A percentile compares a stretch with the other conserved stretches of the same genome.
phyloP scores from a whole-genome alignment of 805 yeast genomes.

The Wickerhamomyces queroliae region DNA sequence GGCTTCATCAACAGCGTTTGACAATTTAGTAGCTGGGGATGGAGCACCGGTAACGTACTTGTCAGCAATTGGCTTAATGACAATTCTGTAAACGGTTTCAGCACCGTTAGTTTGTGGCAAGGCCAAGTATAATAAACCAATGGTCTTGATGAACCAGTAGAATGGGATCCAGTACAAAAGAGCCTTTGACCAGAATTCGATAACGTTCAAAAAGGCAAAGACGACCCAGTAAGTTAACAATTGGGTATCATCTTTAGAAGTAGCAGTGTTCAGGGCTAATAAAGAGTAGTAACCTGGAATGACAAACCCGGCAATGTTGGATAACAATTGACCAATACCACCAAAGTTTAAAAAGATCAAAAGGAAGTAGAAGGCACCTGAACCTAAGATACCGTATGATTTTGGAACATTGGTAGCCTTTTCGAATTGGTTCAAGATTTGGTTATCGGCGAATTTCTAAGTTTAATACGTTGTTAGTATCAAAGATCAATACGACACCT shows the following conservation, averaged over 20 bases:
- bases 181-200: slow-evolving; percentile 94
- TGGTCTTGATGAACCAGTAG: slow-evolving; percentile 89
- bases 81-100: slow-evolving; percentile 51
- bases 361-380: slow-evolving; percentile 60
- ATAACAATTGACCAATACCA: slow-evolving; percentile 89
- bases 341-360: slow-evolving; percentile 86
- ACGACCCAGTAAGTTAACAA: slow-evolving; percentile 97
- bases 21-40: slow-evolving; percentile 19
- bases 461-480: slow-evolving; percentile 1
- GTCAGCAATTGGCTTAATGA: slow-evolving; percentile 62
- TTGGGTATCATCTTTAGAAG: slow-evolving; percentile 74
- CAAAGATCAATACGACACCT: too few relatives aligned
- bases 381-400: slow-evolving; percentile 74
- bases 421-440: slow-evolving; percentile 20
- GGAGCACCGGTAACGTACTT: slow-evolving; percentile 24
- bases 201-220: slow-evolving; percentile 83
- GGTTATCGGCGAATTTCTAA: slow-evolving; percentile 16
- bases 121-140: slow-evolving; percentile 81
- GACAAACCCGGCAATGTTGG: slow-evolving; percentile 88
- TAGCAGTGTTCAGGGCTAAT: slow-evolving; percentile 69
- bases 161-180: slow-evolving; percentile 95
- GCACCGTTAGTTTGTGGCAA: slow-evolving; percentile 91
- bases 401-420: slow-evolving; percentile 50
- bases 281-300: slow-evolving; percentile 88
- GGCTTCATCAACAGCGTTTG: slow-evolving; percentile 27